Conservation (phyloP, 2,329 filamentous ascomycete genomes). For the Monosporascus sp. region DNA sequence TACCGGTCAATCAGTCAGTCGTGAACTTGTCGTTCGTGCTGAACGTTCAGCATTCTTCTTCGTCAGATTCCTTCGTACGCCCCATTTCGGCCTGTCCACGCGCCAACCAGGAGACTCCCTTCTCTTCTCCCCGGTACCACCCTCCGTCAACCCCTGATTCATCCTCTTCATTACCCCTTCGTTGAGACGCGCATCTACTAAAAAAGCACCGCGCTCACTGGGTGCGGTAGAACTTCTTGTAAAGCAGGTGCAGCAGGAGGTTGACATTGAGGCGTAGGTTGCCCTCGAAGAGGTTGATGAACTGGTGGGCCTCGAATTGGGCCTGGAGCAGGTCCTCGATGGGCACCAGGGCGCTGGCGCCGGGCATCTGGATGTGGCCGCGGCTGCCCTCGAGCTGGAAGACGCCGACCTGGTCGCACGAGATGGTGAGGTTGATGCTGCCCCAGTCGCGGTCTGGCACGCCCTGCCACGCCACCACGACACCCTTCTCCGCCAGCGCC, state of each 20-base stretch:
- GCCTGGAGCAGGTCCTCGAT: slow-evolving; percentile 93
- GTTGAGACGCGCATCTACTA: too few relatives aligned
- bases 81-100: too few relatives aligned
- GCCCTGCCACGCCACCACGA: slow-evolving; percentile 85
- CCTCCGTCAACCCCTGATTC: too few relatives aligned
- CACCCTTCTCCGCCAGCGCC: slow-evolving; percentile 85
- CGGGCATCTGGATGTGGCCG: slow-evolving; percentile 92
- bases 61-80: too few relatives aligned
- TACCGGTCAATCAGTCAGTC: too few relatives aligned
- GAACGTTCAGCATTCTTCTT: too few relatives aligned
- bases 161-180: too few relatives aligned
- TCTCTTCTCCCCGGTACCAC: too few relatives aligned
- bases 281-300: slow-evolving; percentile 89
- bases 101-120: too few relatives aligned
- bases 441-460: slow-evolving; percentile 81
- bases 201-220: slow-evolving; percentile 36
- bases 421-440: slow-evolving; percentile 89
- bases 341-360: slow-evolving; percentile 80
- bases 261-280: slow-evolving; percentile 90
- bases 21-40: too few relatives aligned
- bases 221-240: slow-evolving; percentile 95
- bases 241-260: slow-evolving; percentile 89
- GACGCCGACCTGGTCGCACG: slow-evolving; percentile 86
- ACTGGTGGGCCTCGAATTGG: slow-evolving; percentile 95
- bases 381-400: slow-evolving; percentile 89